These are phyloP conservation scores for Talaromyces sp. DNA, from an alignment of 2,329 filamentous ascomycete species.

Conservation along the genomic window DNA sequence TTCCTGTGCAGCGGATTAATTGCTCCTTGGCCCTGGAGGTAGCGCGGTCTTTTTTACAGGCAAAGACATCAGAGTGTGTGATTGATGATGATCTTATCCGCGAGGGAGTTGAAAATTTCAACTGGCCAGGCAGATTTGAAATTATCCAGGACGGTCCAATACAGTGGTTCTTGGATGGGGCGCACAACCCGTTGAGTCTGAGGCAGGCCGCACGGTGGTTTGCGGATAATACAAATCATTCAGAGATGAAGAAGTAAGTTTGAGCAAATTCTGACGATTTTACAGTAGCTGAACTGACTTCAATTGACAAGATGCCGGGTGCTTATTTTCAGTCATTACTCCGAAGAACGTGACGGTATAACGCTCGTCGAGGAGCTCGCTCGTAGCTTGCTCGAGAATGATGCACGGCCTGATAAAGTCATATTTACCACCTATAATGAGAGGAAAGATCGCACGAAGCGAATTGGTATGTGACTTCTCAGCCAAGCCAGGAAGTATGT, in stretches of 20 bases:
- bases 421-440: constrained; percentile 33
- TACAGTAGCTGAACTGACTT: not conserved
- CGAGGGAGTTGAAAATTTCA: constrained; percentile 26
- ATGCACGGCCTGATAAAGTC: constrained; percentile 24
- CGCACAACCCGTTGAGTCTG: constrained; percentile 44
- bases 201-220: constrained; percentile 39
- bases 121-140: constrained; percentile 36
- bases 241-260: constrained; percentile 2
- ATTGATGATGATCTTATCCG: constrained; percentile 25
- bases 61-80: constrained; percentile 20
- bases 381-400: constrained; percentile 19
- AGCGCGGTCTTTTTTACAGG: constrained; percentile 24
- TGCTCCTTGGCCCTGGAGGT: constrained; percentile 31
- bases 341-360: constrained; percentile 27
- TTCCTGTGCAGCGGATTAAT: constrained; percentile 32
- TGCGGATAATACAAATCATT: constrained; percentile 19
- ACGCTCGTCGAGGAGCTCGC: constrained; percentile 24
- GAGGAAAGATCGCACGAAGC: constrained; percentile 22
- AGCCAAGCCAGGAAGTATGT: not conserved
- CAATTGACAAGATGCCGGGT: constrained; percentile 19
- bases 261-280: not conserved
- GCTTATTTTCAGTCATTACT: constrained; percentile 35
- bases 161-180: constrained; percentile 43
- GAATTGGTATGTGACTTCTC: constrained; percentile 22
- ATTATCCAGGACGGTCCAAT: constrained; percentile 22